Evolutionary conservation across 2,329 filamentous ascomycete species (phyloP), one percentile per base, ranked within the genome.

Genomic region (Colletotrichum cereale): DNA sequence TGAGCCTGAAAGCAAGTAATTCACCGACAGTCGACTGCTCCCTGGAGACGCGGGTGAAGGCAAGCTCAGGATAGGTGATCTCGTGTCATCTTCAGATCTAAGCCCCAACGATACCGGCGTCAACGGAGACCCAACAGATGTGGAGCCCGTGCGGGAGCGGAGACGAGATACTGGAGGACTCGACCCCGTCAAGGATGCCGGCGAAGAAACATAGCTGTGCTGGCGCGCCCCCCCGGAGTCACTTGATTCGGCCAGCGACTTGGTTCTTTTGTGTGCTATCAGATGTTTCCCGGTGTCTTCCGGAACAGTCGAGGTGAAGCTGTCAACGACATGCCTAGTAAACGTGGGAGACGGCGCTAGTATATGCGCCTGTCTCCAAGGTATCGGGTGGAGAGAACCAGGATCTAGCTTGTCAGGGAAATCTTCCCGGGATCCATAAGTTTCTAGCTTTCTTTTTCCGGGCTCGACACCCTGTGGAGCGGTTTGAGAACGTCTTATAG

Each of bases 1-100:
- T 24, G 87, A 84, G 21, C 87, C 84, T 3, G 87, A 87, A 6
- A 93, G 81, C 10, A 93, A 80, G 16, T 90, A 92, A 75, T 88
- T 89, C 40, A 93, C 90, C 11, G 91, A 92, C 29, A 93, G 82
- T 21, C 89, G 78, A 61, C 78, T 78, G 56, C 78, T 74, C 4
- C 74, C 74, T 29, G 78, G 75, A 21, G 76, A 77, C 34, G 62
- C 62, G 57, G 73, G 66, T 56, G 76, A 75, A 34, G 74, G 57
- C 18, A 76, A 72, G 5, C 67, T 67, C 40, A 77, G 69, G 48
- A 73, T 64, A 36, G 72, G 68, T 65, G 78, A 74, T 16, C 77
- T 75, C 38, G 76, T 73, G 38, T 81, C 81, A 58, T 82, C 81
- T 21, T 83, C 81, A 64, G 80, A 81, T 31, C 79, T 81, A 78